Evolutionary conservation across 345 rosid genomes (phyloP).

Genomic region (Arabidopsis suecica): DNA sequence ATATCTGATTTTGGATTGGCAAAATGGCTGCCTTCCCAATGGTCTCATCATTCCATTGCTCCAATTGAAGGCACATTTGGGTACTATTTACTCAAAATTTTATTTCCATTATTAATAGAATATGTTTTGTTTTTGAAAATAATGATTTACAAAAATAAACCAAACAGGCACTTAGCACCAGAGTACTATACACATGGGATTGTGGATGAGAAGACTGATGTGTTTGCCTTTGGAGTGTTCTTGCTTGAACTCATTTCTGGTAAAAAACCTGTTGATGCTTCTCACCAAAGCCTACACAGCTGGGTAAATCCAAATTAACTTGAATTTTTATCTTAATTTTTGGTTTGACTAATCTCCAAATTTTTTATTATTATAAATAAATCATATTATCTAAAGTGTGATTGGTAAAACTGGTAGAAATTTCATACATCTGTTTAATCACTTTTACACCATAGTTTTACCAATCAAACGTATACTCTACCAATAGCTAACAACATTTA

Average conservation of each 20-base stretch:
- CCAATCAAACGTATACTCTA: conserved; percentile 9
- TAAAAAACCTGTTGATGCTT: conserved; percentile 84
- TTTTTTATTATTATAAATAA: neutral
- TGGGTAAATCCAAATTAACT: conserved; percentile 62
- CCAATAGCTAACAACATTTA: conserved; percentile 3
- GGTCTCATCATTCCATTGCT: conserved; percentile 97
- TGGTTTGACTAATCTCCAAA: neutral
- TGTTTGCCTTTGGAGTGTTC: conserved; percentile 95
- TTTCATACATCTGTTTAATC: neutral
- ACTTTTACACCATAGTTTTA: neutral
- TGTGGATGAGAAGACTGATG: conserved; percentile 98
- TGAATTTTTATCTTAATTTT: neutral
- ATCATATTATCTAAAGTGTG: neutral
- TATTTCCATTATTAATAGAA: conserved; percentile 24
- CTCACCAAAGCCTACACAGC: conserved; percentile 87
- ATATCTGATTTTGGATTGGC: conserved; percentile 98
- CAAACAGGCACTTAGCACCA: conserved; percentile 86
- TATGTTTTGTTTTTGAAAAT: conserved; percentile 1
- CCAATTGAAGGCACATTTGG: conserved; percentile 99
- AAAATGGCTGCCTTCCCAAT: conserved; percentile 98
- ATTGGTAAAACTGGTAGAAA: conserved; percentile 1
- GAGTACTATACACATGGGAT: conserved; percentile 97
- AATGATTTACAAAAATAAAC: conserved; percentile 14
- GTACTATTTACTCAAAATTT: conserved; percentile 45
- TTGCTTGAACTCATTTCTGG: conserved; percentile 87